phyloP scores from a whole-genome alignment of 495 filamentous ascomycete genomes.

The Tuber microsphaerosporum region DNA sequence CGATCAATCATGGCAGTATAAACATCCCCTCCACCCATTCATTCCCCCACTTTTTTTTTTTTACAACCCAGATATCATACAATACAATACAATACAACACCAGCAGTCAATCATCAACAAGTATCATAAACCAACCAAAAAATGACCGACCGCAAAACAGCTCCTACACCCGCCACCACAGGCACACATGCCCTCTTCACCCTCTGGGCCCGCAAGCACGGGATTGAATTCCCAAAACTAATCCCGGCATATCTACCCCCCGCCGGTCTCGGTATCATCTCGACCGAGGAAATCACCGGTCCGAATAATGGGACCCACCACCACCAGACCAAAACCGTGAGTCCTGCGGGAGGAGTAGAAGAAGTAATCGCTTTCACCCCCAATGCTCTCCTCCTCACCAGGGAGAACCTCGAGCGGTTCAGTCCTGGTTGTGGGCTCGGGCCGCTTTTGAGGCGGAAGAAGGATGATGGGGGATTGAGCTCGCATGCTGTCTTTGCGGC shows the following conservation, averaged over 20 bases:
- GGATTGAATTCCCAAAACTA: conserved; percentile 56
- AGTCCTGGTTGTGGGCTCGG: conserved; percentile 48
- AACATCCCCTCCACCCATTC: not conserved
- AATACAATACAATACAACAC: too few relatives aligned
- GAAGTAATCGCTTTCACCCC: conserved; percentile 60
- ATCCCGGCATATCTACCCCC: conserved; percentile 55
- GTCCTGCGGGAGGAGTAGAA: conserved; percentile 30
- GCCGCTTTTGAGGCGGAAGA: conserved; percentile 42
- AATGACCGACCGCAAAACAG: conserved; percentile 6
- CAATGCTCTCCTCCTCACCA: conserved; percentile 54
- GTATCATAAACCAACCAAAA: not conserved
- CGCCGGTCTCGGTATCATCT: conserved; percentile 67
- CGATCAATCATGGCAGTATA: not conserved
- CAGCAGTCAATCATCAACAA: not conserved
- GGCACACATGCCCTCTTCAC: conserved; percentile 48
- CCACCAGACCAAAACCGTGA: conserved; percentile 43
- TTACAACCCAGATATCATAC: not conserved
- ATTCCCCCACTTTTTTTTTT: not conserved
- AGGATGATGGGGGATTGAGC: conserved; percentile 44
- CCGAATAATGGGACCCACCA: conserved; percentile 27
- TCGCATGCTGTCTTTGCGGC: conserved; percentile 67
- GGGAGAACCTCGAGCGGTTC: conserved; percentile 47
- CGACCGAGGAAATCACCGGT: conserved; percentile 59
- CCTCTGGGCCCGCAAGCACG: conserved; percentile 55
- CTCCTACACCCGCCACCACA: conserved; percentile 25